Conservation (phyloP, 441 rosid genomes). For the Syzygium malaccense region DNA sequence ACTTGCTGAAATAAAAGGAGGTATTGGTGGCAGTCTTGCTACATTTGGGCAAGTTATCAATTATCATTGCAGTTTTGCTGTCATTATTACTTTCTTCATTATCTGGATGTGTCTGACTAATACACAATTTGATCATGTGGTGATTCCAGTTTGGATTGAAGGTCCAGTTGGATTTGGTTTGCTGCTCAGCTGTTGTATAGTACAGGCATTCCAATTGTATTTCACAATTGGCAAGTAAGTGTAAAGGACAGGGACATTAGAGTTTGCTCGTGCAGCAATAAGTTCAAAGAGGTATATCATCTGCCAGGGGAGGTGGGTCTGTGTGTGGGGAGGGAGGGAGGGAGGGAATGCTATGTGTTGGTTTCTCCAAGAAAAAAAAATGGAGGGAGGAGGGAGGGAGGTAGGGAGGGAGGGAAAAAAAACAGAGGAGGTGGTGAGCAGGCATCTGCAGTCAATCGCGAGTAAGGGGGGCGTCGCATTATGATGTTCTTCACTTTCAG, state of each 20-base stretch:
- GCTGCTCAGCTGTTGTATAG: conserved; percentile 75
- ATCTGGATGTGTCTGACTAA: not conserved
- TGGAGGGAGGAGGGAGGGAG: too few species aligned
- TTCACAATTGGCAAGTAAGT: conserved; percentile 77
- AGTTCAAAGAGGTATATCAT: not conserved
- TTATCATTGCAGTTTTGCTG: not conserved
- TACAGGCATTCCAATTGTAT: conserved; percentile 81
- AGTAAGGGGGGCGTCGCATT: not conserved
- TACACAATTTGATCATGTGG: conserved; percentile 1
- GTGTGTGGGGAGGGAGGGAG: not conserved
- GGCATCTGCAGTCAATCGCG: not conserved
- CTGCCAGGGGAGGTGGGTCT: not conserved
- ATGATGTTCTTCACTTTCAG: not conserved
- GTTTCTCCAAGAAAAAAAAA: not conserved
- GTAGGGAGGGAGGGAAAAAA: not conserved
- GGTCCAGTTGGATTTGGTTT: conserved; percentile 94
- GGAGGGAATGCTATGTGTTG: not conserved
- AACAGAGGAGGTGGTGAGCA: not conserved
- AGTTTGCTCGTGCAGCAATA: not conserved
- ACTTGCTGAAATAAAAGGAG: conserved; percentile 34
- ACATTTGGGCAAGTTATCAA: conserved; percentile 75
- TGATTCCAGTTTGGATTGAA: conserved; percentile 70
- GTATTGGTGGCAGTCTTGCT: conserved; percentile 77
- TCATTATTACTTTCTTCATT: not conserved
- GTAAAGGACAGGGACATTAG: not conserved